Evolutionary conservation across 1,284 basidiomycete species (phyloP).

Genomic region (Sanguinoderma infundibulare): DNA sequence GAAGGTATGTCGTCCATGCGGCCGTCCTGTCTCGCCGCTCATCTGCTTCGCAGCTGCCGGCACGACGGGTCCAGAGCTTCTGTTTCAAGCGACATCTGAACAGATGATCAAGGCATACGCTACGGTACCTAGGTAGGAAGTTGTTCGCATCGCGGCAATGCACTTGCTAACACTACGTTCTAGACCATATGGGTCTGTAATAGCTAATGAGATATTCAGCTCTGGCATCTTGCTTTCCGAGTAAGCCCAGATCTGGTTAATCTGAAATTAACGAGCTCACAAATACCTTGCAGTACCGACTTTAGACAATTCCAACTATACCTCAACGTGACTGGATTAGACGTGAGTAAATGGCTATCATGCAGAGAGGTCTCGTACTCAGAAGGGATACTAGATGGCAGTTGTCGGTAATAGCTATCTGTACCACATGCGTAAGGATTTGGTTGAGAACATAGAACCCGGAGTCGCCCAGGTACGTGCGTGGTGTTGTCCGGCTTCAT

Average conservation of each 20-base stretch:
- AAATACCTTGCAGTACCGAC: constrained; percentile 67
- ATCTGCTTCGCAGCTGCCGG: constrained; percentile 71
- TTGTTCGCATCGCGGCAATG: background rate
- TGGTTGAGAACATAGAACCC: constrained; percentile 80
- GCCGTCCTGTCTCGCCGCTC: background rate
- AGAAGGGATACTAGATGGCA: constrained; percentile 73
- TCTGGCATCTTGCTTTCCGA: constrained; percentile 93
- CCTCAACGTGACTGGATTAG: constrained; percentile 84
- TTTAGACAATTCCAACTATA: constrained; percentile 96
- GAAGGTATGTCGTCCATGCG: constrained; percentile 60
- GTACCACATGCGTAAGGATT: constrained; percentile 89
- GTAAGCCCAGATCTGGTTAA: constrained; percentile 47
- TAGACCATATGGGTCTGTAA: constrained; percentile 88
- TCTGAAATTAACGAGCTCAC: too few relatives aligned
- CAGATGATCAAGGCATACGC: constrained; percentile 95
- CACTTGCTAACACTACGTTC: background rate
- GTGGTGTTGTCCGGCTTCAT: background rate
- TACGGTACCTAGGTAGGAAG: constrained; percentile 72
- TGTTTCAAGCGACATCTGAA: constrained; percentile 95
- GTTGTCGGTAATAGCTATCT: constrained; percentile 93
- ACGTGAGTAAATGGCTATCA: constrained; percentile 52
- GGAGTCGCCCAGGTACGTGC: constrained; percentile 71
- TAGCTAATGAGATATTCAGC: constrained; percentile 94
- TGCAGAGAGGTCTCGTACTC: background rate
- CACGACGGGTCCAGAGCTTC: constrained; percentile 84